phyloP scores from a whole-genome alignment of 225 moss, liverwort and hornwort species.

The Pseudoscleropodium purum region DNA sequence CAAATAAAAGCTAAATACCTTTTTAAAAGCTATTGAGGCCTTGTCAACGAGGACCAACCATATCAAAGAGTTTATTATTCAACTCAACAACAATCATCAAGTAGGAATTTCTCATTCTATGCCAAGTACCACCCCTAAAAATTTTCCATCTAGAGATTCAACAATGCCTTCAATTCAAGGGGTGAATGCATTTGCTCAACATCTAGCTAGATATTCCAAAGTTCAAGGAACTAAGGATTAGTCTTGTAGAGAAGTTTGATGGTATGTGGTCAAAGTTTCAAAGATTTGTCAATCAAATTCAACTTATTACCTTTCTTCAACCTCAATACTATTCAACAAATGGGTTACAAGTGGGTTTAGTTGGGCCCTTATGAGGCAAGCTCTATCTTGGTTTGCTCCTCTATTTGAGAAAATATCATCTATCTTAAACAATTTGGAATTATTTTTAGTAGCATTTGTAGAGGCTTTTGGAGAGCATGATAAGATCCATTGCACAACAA shows the following conservation, averaged over 20 bases:
- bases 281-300: background rate
- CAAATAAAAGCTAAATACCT: rapidly evolving
- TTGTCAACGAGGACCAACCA: background rate
- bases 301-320: background rate
- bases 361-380: too few relatives aligned
- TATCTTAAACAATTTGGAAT: too few relatives aligned
- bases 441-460: too few relatives aligned
- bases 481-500: too few relatives aligned
- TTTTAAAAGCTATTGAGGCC: background rate
- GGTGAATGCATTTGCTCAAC: background rate
- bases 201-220: background rate
- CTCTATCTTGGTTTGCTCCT: too few relatives aligned
- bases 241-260: background rate
- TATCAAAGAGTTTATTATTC: background rate
- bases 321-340: background rate
- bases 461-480: too few relatives aligned
- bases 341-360: too few relatives aligned
- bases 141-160: background rate
- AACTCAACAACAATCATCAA: rapidly evolving
- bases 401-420: too few relatives aligned
- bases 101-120: background rate
- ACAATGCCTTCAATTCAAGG: rapidly evolving
- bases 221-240: background rate
- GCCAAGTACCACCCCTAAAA: rapidly evolving
- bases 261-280: background rate